These are phyloP conservation scores for Toxoplasma gondii DNA, from an alignment of 169 alveolate genomes.

Conservation along the genomic window DNA sequence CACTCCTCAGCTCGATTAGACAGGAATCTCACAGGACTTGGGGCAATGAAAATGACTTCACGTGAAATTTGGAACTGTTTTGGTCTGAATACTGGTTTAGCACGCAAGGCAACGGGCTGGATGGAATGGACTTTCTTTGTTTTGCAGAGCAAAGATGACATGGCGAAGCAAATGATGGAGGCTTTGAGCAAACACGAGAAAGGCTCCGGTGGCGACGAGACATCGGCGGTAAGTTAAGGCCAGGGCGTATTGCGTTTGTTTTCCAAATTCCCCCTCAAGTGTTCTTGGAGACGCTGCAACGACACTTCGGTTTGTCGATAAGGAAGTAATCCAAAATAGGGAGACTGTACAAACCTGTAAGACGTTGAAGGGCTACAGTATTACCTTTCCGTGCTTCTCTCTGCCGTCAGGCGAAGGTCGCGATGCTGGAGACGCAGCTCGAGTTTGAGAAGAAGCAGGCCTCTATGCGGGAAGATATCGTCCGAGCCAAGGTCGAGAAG, in stretches of 20 bases:
- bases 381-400: not conserved
- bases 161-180: constrained; percentile 48
- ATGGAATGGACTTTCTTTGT: not conserved
- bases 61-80: too few relatives aligned
- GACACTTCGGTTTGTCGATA: too few relatives aligned
- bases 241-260: too few relatives aligned
- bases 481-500: constrained; percentile 40
- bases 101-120: too few relatives aligned
- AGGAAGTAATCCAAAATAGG: too few relatives aligned
- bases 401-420: constrained; percentile 1
- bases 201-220: not conserved
- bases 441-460: constrained; percentile 54
- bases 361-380: too few relatives aligned
- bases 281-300: too few relatives aligned
- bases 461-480: constrained; percentile 44
- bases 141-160: constrained; percentile 32
- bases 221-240: not conserved
- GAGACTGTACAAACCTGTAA: too few relatives aligned
- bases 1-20: too few relatives aligned
- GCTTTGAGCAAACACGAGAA: constrained; percentile 6
- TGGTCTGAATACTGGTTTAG: too few relatives aligned
- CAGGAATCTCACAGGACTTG: too few relatives aligned
- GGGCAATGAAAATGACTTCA: too few relatives aligned
- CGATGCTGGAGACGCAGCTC: constrained; percentile 54
- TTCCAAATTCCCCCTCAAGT: not conserved